Base-by-base conservation (phyloP, 768 basidiomycete species). In the Suillus sp. region DNA sequence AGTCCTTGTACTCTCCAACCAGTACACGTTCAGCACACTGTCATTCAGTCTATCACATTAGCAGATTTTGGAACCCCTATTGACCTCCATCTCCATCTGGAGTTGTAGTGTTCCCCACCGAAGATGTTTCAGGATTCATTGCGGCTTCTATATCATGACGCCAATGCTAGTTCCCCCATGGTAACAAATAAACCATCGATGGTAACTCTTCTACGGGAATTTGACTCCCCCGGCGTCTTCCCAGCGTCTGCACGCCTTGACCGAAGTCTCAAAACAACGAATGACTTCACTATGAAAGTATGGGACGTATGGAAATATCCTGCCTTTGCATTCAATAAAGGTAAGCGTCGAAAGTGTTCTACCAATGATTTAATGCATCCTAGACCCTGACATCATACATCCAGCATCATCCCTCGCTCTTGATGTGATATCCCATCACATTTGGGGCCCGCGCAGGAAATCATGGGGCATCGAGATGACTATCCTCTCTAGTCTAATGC, bases 401-500 rank as follows among this genome's bases (percentile, higher is more conserved):
- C 50, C 55, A 75, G 74, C 67, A 43, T 75, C 75, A 27, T 67
- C 68, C 32, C 70, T 87, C 7, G 86, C 88, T 4, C 78, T 81
- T 14, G 95, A 93, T 60, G 82, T 97, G 30, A 75, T 96, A 54
- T 80, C 83, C 8, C 91, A 97, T 72, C 86, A 89, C 65, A 78
- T 98, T 45, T 90, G 87, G 80, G 96, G 96, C 3, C 95, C 96
- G 1, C 87, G 90, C 48, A 87, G 88, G 71, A 91, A 91, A 72
- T 88, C 90, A 7, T 99, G 96, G 96, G 94, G 95, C 1, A 88
- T 95, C 60, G 91, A 93, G 77, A 93, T 98, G 92, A 96, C 96
- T 2, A 83, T 96, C 35, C 84, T 94, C 16, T 86, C 86, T n/a
- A 87, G 86, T 63, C 82, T 96, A 69, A 91, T 95, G 83, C 87